phyloP scores from a whole-genome alignment of 768 basidiomycete species.

The Neoboletus subvelutipes region DNA sequence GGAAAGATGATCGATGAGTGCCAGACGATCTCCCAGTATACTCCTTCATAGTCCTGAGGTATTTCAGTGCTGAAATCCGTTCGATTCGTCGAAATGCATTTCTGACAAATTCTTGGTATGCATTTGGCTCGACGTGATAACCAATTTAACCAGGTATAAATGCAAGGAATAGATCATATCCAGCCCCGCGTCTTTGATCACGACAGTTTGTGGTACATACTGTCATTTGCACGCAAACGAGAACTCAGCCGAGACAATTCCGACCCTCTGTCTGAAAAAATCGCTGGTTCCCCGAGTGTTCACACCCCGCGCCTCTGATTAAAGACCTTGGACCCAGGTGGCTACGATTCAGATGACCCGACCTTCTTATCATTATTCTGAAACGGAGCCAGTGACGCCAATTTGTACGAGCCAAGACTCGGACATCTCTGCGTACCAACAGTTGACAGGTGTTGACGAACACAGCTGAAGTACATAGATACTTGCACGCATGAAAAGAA shows the following conservation, averaged over 20 bases:
- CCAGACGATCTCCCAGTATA: not conserved
- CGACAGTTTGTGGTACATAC: no score
- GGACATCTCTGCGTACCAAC: not conserved
- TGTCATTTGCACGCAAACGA: no score
- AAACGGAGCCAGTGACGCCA: not conserved
- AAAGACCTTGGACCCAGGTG: not conserved
- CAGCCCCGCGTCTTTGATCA: no score
- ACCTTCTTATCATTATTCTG: no score
- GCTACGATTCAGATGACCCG: no score
- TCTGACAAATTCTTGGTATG: not conserved
- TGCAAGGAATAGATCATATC: no score
- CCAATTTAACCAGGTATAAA: no score
- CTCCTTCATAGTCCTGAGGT: not conserved
- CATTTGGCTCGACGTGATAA: not conserved
- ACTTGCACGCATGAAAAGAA: not conserved
- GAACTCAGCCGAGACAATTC: not conserved
- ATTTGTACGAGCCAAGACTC: not conserved
- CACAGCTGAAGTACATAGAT: no score
- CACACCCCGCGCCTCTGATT: not conserved
- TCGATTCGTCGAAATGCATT: not conserved
- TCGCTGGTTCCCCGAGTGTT: not conserved
- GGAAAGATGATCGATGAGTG: not conserved
- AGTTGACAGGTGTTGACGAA: not conserved
- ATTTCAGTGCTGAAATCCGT: not conserved
- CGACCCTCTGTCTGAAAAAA: not conserved